Evolutionary conservation across 2,329 filamentous ascomycete genomes (phyloP).

Genomic region (Hortaea sp.): DNA sequence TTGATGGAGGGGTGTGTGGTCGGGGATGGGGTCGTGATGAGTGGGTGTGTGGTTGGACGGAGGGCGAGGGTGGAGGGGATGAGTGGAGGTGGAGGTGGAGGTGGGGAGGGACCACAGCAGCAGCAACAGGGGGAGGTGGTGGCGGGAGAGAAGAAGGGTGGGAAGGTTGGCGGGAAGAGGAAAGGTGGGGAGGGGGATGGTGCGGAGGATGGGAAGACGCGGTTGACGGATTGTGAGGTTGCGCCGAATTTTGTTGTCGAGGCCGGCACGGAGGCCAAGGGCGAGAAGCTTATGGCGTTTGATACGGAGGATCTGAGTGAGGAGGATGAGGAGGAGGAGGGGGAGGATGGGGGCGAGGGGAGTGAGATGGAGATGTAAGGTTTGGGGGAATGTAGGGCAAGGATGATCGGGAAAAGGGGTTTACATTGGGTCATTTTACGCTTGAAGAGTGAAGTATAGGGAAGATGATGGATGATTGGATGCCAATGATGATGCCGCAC

Average conservation of each 20-base stretch:
- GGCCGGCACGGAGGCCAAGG: conserved; percentile 59
- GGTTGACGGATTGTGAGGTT: conserved; percentile 83
- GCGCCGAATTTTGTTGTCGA: conserved; percentile 76
- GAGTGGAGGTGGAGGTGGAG: conserved; percentile 4
- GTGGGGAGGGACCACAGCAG: conserved; percentile 1
- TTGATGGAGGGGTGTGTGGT: conserved; percentile 88
- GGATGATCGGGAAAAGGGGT: too few relatives aligned
- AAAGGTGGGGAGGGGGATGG: conserved; percentile 42
- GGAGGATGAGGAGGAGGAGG: conserved; percentile 13
- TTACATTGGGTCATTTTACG: too few relatives aligned
- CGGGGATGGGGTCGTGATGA: conserved; percentile 73
- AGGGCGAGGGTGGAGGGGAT: conserved; percentile 68
- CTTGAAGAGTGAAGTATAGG: too few relatives aligned
- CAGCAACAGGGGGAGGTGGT: conserved; percentile 1
- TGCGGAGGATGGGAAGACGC: conserved; percentile 31
- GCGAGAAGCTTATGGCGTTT: conserved; percentile 52
- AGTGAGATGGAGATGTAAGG: not conserved
- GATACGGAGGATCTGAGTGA: conserved; percentile 27
- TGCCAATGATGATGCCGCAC: too few relatives aligned
- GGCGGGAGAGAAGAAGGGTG: conserved; percentile 5
- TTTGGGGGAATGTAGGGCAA: not conserved
- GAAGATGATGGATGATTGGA: too few relatives aligned
- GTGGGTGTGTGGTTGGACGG: conserved; percentile 76
- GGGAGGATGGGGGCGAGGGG: conserved; percentile 6
- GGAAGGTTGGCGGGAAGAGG: conserved; percentile 17